Conservation (phyloP, 345 rosid genomes). For the Salix udensis region DNA sequence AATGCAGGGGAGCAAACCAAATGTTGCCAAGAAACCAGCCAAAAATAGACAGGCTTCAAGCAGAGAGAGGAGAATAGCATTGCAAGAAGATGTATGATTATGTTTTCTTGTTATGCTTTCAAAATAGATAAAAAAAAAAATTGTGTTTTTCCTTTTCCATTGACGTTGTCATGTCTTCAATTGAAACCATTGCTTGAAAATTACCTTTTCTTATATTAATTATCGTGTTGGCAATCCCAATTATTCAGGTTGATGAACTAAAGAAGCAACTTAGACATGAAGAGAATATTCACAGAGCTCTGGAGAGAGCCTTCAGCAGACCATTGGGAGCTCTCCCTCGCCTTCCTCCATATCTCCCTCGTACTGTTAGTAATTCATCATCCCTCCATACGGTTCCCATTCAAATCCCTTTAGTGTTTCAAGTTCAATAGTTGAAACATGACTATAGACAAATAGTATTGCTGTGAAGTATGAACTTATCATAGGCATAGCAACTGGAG, state of each 20-base stretch:
- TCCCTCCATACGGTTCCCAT: not conserved
- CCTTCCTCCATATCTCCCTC: conserved; percentile 85
- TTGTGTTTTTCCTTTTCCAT: not conserved
- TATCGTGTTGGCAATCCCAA: conserved; percentile 3
- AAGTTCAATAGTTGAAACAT: not conserved
- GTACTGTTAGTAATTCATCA: conserved; percentile 51
- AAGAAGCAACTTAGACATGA: conserved; percentile 77
- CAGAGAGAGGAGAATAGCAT: conserved; percentile 53
- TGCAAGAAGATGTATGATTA: conserved; percentile 66
- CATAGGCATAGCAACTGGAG: not conserved
- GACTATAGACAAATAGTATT: not conserved
- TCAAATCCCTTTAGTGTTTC: not conserved
- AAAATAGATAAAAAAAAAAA: not conserved
- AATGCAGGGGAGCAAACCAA: conserved; percentile 43
- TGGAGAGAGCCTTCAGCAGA: conserved; percentile 79
- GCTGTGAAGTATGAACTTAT: not conserved
- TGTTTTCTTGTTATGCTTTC: not conserved
- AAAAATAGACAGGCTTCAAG: conserved; percentile 31
- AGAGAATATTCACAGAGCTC: conserved; percentile 80
- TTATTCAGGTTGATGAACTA: conserved; percentile 69
- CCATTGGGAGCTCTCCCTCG: conserved; percentile 95
- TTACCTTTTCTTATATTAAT: not conserved
- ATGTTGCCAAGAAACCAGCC: conserved; percentile 31
- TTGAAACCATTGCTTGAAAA: not conserved
- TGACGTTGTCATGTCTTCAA: not conserved